Conservation (phyloP, 1,284 basidiomycete species). For the Cryptococcus sp. region DNA sequence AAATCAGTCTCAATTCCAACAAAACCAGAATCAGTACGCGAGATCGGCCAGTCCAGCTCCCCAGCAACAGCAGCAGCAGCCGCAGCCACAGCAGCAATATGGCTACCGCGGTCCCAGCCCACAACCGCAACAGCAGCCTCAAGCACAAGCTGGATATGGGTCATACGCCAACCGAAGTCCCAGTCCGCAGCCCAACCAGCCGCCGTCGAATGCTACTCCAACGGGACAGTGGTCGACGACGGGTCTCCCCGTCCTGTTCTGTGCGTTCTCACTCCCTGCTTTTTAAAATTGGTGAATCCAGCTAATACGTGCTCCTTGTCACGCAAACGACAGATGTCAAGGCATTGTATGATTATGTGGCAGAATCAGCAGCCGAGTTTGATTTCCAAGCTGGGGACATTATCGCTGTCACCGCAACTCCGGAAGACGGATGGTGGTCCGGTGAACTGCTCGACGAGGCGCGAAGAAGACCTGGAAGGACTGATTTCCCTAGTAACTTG, state of each 20-base stretch:
- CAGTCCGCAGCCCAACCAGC: constrained; percentile 44
- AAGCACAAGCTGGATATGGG: constrained; percentile 12
- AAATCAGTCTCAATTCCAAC: constrained; percentile 5
- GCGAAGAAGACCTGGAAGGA: constrained; percentile 71
- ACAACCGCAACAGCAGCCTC: constrained; percentile 21
- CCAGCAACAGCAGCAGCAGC: constrained; percentile 22
- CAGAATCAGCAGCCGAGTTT: constrained; percentile 65
- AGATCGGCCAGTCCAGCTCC: constrained; percentile 23
- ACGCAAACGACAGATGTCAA: constrained; percentile 60
- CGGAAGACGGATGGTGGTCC: constrained; percentile 94
- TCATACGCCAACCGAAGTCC: constrained; percentile 22
- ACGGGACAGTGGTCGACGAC: constrained; percentile 52
- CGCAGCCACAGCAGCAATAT: constrained; percentile 27
- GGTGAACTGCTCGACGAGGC: constrained; percentile 74
- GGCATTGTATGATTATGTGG: constrained; percentile 88
- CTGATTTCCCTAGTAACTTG: constrained; percentile 92
- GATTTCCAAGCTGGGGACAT: constrained; percentile 89
- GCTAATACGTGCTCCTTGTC: background rate
- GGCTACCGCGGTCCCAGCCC: constrained; percentile 26
- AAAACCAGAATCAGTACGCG: constrained; percentile 19
- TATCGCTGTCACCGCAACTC: constrained; percentile 86
- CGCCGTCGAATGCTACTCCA: constrained; percentile 45
- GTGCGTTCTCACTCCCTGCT: constrained; percentile 30
- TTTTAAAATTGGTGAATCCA: background rate
- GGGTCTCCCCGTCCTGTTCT: constrained; percentile 51